Evolutionary conservation across 2,329 filamentous ascomycete species (phyloP).

Genomic region (Sarocladiaceae sp.): DNA sequence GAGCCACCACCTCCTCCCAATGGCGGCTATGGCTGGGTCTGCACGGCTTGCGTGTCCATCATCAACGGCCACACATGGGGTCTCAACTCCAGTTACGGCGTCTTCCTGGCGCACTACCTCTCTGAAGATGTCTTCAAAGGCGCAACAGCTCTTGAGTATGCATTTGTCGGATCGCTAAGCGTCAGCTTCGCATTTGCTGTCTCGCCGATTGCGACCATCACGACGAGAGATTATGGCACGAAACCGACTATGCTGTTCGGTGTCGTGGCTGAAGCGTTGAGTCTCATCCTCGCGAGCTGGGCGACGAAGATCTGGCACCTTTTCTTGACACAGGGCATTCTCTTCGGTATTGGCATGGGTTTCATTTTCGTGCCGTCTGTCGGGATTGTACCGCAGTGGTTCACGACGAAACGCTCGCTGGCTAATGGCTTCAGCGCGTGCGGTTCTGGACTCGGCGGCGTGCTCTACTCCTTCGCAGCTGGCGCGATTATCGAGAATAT

Average conservation of each 20-base stretch:
- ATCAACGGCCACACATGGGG: slow-evolving; percentile 43
- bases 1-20: slow-evolving; percentile 35
- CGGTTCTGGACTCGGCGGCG: slow-evolving; percentile 72
- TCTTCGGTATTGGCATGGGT: slow-evolving; percentile 76
- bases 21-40: slow-evolving; percentile 48
- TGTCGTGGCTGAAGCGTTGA: slow-evolving; percentile 54
- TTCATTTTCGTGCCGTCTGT: slow-evolving; percentile 69
- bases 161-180: slow-evolving; percentile 56
- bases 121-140: slow-evolving; percentile 53
- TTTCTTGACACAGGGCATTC: slow-evolving; percentile 68
- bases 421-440: slow-evolving; percentile 65
- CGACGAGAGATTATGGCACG: slow-evolving; percentile 56
- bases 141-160: slow-evolving; percentile 59
- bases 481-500: slow-evolving; percentile 65
- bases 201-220: slow-evolving; percentile 59
- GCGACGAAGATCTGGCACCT: slow-evolving; percentile 68
- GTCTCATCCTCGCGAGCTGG: slow-evolving; percentile 65
- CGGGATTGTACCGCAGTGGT: slow-evolving; percentile 70
- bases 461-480: slow-evolving; percentile 63
- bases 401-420: slow-evolving; percentile 61
- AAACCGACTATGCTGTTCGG: slow-evolving; percentile 58
- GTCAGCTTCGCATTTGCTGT: slow-evolving; percentile 49
- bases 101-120: slow-evolving; percentile 50
- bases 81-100: slow-evolving; percentile 44
- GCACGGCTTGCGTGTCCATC: slow-evolving; percentile 24